A percentile compares a stretch with the other conserved stretches of the same genome.
Evolutionary conservation across 208 protist species (phyloP).

Genomic region (Acanthamoeba castellanii): DNA sequence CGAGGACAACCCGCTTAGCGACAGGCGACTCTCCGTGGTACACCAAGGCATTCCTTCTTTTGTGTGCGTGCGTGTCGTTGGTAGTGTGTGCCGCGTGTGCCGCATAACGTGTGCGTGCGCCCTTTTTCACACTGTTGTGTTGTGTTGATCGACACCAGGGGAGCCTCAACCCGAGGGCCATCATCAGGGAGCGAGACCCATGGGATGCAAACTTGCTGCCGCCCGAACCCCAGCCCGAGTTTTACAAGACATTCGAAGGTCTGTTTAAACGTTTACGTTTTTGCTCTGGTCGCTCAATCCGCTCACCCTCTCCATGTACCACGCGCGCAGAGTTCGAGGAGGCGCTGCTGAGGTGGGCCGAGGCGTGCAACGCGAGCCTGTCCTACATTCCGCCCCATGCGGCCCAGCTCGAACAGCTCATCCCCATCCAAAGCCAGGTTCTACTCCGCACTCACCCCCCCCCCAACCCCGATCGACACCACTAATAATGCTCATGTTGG

Average conservation of each 20-base stretch:
- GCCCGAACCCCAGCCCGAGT: constrained; percentile 68
- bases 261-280: not conserved
- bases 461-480: no score
- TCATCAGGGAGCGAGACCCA: constrained; percentile 31
- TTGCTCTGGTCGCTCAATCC: not conserved
- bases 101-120: not conserved
- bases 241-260: constrained; percentile 73
- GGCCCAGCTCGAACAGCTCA: constrained; percentile 66
- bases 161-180: not conserved
- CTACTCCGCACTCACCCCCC: not conserved
- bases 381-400: constrained; percentile 70
- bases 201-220: constrained; percentile 70
- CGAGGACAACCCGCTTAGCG: constrained; percentile 3
- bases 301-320: not conserved
- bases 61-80: not conserved
- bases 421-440: constrained; percentile 72
- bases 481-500: no score
- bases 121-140: not conserved
- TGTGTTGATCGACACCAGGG: not conserved
- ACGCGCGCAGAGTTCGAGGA: constrained; percentile 55
- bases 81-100: not conserved
- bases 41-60: not conserved
- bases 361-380: constrained; percentile 60
- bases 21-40: not conserved
- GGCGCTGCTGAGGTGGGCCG: constrained; percentile 53